phyloP scores from a whole-genome alignment of 441 rosid species.

The Kokia cookei region DNA sequence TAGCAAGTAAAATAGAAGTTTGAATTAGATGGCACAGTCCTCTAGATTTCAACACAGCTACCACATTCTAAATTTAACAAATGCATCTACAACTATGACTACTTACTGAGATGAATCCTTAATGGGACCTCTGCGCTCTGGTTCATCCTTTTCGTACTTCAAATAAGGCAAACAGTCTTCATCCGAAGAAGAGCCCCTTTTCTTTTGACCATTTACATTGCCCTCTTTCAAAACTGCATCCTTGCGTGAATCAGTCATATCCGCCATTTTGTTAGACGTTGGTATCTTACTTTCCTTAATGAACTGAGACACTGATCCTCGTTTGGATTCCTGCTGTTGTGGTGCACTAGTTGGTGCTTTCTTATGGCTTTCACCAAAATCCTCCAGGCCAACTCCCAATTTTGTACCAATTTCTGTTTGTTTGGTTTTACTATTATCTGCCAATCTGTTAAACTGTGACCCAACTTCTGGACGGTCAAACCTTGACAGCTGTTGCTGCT shows the following conservation, averaged over 20 bases:
- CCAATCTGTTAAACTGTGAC: constrained; percentile 35
- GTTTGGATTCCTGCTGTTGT: constrained; percentile 47
- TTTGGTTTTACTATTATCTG: constrained; percentile 47
- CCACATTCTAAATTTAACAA: not conserved
- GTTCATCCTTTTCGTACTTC: constrained; percentile 75
- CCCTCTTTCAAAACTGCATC: constrained; percentile 33
- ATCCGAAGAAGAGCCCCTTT: constrained; percentile 50
- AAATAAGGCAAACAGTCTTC: constrained; percentile 60
- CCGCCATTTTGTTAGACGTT: constrained; percentile 22
- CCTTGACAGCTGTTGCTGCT: constrained; percentile 36
- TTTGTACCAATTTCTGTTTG: constrained; percentile 41
- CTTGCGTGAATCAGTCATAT: constrained; percentile 40
- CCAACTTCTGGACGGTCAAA: constrained; percentile 43
- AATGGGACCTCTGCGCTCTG: constrained; percentile 79
- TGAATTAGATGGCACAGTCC: constrained; percentile 11
- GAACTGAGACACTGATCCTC: constrained; percentile 37
- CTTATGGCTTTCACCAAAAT: constrained; percentile 66
- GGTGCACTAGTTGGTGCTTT: constrained; percentile 33
- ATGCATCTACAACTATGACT: constrained; percentile 5
- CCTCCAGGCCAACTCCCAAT: constrained; percentile 49
- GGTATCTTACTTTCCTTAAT: constrained; percentile 49
- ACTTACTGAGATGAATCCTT: constrained; percentile 82
- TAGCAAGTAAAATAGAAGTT: constrained; percentile 16
- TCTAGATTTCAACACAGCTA: not conserved
- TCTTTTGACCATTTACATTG: constrained; percentile 41